Evolutionary conservation across 179 eudicot species (phyloP), one percentile per base, ranked within the genome.

Genomic region (Patellifolia procumbens): DNA sequence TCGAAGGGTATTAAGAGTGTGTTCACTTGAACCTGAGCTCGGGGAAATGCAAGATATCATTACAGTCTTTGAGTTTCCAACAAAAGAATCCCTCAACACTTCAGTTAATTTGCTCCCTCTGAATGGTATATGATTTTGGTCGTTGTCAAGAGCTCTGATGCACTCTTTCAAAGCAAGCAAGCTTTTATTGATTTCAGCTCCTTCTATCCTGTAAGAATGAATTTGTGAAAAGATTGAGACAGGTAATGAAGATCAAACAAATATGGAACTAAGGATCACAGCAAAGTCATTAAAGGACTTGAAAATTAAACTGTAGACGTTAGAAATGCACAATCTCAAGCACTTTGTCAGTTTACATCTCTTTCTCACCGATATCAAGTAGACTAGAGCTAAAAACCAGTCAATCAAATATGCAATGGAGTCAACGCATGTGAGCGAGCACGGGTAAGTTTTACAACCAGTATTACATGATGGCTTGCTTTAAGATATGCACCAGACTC

Each of bases 1-100:
- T 88, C 91, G 84, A 70, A 88, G 73, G 17, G 91, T 88, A 78
- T 88, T 88, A 35, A 88, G 89, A 59, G 89, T 88, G 49, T 88
- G 91, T 79, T 88, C 91, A 84, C 87, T 82, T 42, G 91, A 88
- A 10, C 91, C 91, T 22, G 91, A 84, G 72, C 87, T 86, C 43
- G 91, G 91, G 60, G 91, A 88, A 79, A 88, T 85, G 76, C 91
- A 88, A 45, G 91, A 88, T 64, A 88, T 88, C 91, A 88, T 88
- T 2, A 86, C 91, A 20, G 91, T 88, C 76, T 82, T 83, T 42
- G 91, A 88, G 72, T 88, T 86, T 31, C 91, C 91, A 72, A 86
- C 85, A 78, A 88, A 88, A 49, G 91, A 86, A 74, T 88, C 91
- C 80, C 91, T 82, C 64, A 88, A 69, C 39, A 88, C 91, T 79